Conservation (phyloP, 352 stramenopile genomes). For the Globisporangium polare region DNA sequence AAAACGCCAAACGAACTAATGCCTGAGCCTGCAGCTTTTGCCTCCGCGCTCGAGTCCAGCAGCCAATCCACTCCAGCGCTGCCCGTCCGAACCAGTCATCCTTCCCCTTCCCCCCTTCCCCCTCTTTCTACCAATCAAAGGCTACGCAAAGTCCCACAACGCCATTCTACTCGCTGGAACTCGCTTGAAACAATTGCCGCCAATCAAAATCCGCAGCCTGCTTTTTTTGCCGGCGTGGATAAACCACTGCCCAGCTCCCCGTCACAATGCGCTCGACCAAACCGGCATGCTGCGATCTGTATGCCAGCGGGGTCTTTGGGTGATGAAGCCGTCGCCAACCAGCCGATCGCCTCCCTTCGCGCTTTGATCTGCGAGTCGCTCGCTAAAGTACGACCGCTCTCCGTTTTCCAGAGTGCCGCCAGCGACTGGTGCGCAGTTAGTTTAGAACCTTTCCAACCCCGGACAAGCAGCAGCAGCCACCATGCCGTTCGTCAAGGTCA, state of each 20-base stretch:
- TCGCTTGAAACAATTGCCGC: background rate
- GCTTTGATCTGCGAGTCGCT: too few relatives aligned
- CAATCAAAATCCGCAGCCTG: conserved; percentile 4
- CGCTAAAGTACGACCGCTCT: background rate
- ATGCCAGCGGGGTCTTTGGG: background rate
- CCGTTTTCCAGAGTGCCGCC: background rate
- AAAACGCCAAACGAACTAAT: conserved; percentile 88
- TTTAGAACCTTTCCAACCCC: conserved; percentile 67
- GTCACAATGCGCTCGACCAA: background rate
- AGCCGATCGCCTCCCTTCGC: background rate
- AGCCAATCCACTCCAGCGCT: conserved; percentile 29
- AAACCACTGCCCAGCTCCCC: background rate
- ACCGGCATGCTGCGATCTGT: background rate
- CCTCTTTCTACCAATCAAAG: conserved; percentile 36
- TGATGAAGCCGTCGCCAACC: conserved; percentile 4
- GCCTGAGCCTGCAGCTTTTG: conserved; percentile 16
- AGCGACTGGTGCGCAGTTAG: conserved; percentile 17
- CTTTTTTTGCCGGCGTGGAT: background rate
- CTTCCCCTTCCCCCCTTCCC: conserved; percentile 27
- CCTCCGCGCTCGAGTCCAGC: background rate
- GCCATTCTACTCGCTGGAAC: conserved; percentile 35
- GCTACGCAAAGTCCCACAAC: background rate
- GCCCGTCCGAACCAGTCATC: conserved; percentile 75
- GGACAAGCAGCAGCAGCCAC: conserved; percentile 28
- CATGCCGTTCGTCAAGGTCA: conserved; percentile 97